Evolutionary conservation across 805 yeast species (phyloP), one percentile per base, ranked within the genome.

Genomic region (Komagataella ulmi): DNA sequence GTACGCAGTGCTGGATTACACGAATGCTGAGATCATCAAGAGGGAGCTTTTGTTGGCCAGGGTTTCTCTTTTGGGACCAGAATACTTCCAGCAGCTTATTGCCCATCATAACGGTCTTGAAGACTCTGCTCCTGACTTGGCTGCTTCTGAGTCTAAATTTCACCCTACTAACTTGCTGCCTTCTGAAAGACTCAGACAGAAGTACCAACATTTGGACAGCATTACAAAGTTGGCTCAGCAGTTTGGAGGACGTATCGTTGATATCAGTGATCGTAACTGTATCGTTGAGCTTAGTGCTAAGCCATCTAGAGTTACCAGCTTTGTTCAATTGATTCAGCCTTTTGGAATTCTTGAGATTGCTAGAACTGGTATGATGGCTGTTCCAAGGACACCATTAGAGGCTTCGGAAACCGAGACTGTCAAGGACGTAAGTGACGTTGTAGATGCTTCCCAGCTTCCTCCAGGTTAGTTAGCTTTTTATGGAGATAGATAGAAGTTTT

Each of bases 341-440:
- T 93, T 93, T 64, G 99, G 99, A 63, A 83, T 93, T 53, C 77
- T 93, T 62, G 99, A 93, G 71, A 85, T 91, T 61, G 96, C 97
- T 47, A 81, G 99, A 72, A 85, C 96, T 23, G 99, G 99, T 71
- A 88, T 91, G 95, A 89, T 93, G 91, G 99, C 98, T 7, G 77
- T 93, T 61, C 95, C 98, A 63, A 83, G 97, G 77, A 88, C 98
- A 49, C 97, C 96, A 46, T 71, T 89, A 59, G 87, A 83, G 56
- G 70, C 70, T 19, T 66, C 63, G 46, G 61, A 63, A 44, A 70
- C 66, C 46, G 76, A 70, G 17, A 72, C 71, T 2, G 68, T 70
- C 14, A 71, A 71, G 55, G 81, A 78, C 54, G 85, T 83, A 43
- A 72, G 74, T 52, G 87, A 85, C 52, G 79, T 81, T 58, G 95